Conservation (phyloP, 1,284 basidiomycete species). For the Rhodotorula sp. region DNA sequence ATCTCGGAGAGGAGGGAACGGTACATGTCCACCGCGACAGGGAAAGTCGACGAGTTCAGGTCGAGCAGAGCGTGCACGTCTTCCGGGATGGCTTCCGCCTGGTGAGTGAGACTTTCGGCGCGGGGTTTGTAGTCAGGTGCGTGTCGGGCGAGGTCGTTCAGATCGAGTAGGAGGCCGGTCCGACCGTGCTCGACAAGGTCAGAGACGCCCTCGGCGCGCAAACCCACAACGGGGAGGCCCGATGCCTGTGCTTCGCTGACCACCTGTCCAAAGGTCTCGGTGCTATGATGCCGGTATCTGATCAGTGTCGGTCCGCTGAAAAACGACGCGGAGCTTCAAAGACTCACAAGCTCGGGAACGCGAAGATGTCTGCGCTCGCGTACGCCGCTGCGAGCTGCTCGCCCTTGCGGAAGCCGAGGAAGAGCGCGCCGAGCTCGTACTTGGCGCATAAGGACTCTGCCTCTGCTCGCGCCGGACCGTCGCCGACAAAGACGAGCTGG, state of each 20-base stretch:
- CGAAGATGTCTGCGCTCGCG: conserved; percentile 59
- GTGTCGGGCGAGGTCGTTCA: conserved; percentile 24
- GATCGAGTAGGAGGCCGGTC: conserved; percentile 49
- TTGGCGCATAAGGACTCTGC: conserved; percentile 54
- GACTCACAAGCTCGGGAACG: conserved; percentile 52
- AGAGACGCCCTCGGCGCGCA: conserved; percentile 60
- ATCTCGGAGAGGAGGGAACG: conserved; percentile 52
- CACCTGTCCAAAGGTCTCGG: conserved; percentile 59
- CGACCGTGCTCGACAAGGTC: conserved; percentile 56
- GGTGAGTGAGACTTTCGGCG: conserved; percentile 27
- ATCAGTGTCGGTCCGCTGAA: conserved; percentile 14
- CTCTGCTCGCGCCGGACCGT: conserved; percentile 57
- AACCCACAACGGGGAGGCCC: conserved; percentile 59
- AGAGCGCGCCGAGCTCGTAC: conserved; percentile 54
- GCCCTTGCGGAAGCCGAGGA: conserved; percentile 57
- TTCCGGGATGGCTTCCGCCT: conserved; percentile 44
- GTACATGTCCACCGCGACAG: conserved; percentile 51
- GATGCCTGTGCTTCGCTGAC: conserved; percentile 59
- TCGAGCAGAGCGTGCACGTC: conserved; percentile 38
- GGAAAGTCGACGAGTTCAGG: conserved; percentile 47
- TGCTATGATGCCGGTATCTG: conserved; percentile 36
- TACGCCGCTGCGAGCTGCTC: conserved; percentile 54
- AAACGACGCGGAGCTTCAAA: not conserved
- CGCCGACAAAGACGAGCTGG: conserved; percentile 59
- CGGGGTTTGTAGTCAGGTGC: not conserved